Base-by-base conservation (phyloP, 257 asterid genomes). In the Nicotiana obtusifolia region DNA sequence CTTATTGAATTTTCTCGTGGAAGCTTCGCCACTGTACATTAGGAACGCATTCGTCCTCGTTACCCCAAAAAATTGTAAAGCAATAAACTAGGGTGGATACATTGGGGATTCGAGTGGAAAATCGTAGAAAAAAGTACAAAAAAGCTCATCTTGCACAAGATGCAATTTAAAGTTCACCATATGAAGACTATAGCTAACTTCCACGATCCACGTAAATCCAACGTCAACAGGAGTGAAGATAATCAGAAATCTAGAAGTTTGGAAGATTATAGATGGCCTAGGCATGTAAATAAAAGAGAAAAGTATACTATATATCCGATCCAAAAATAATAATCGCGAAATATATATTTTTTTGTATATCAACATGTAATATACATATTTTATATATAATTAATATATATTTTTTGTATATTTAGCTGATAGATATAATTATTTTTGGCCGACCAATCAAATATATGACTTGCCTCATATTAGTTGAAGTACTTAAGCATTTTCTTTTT, bases 241-340 rank as follows among this genome's bases (percentile, higher is more conserved):
- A 57, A 57, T 7, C 28, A 57, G 14, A 57, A 7, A 19, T 57
- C 31, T 60, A 22, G 5, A 60, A 60, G 31, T 20, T 60, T 60
- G 15, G 65, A 5, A 22, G 30, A 60, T 3, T 10, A 60, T 22
- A 20, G 65, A 60, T 60, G 31, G 65, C 5, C 16, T 9, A 20
- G 16, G 31, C 16, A 60, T 1, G 31, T 10, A 60, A 9, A 8
- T 41, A 41, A 9, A 41, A 9, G 13, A 9, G 4, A 41, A 41
- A 41, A 41, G 0, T 8, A 41, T 41, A 41, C 3, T 0, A 10
- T 41, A 41, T 41, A 41, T 0, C 0, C 3, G 0, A 0, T 8
- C 13, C 0, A 41, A 41, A 30, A 41, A 9, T 9, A 41, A 41
- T 7, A 35, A 9, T 30, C 0, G 4, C 0, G 33, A 30, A 30